Percentiles rank a stretch among this genome's conserved stretches.
phyloP scores from a whole-genome alignment of 192 early-diverging fungal species.

The Podila verticillata region DNA sequence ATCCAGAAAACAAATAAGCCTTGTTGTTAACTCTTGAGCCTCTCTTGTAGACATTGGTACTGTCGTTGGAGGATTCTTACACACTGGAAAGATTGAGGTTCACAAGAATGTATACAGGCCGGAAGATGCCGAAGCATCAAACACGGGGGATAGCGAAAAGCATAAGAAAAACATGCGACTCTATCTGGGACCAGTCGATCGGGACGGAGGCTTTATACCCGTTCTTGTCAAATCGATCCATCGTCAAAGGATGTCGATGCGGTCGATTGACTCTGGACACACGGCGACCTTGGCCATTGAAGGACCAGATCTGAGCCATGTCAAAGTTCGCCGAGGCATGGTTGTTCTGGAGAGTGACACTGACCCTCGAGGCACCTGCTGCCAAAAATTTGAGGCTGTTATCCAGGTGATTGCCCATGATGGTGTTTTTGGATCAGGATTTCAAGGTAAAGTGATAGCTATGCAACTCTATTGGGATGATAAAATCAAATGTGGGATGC shows the following conservation, averaged over 20 bases:
- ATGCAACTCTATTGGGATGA: neutral
- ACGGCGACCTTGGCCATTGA: conserved; percentile 81
- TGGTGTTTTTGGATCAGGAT: conserved; percentile 54
- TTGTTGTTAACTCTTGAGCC: neutral
- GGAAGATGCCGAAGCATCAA: neutral
- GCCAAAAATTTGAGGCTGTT: conserved; percentile 68
- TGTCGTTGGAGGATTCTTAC: conserved; percentile 71
- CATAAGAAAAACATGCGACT: conserved; percentile 42
- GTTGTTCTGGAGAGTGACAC: conserved; percentile 55
- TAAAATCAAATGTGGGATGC: too few species aligned
- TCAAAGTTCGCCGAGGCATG: conserved; percentile 65
- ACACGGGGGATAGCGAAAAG: neutral
- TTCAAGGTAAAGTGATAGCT: conserved; percentile 44
- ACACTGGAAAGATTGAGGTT: conserved; percentile 60
- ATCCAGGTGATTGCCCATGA: conserved; percentile 70
- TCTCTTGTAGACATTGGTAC: conserved; percentile 62
- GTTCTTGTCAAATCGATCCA: conserved; percentile 83
- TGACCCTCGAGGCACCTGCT: conserved; percentile 51
- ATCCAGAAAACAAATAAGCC: neutral
- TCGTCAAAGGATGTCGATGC: conserved; percentile 79
- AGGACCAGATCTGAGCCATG: conserved; percentile 53
- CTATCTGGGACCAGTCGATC: conserved; percentile 45
- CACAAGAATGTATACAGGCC: conserved; percentile 8
- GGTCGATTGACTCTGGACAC: conserved; percentile 73
- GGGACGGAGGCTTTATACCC: conserved; percentile 64